A percentile compares a stretch with the other conserved stretches of the same genome.
phyloP scores from a whole-genome alignment of 1,139 yeast species.

The Hansenula sp. region DNA sequence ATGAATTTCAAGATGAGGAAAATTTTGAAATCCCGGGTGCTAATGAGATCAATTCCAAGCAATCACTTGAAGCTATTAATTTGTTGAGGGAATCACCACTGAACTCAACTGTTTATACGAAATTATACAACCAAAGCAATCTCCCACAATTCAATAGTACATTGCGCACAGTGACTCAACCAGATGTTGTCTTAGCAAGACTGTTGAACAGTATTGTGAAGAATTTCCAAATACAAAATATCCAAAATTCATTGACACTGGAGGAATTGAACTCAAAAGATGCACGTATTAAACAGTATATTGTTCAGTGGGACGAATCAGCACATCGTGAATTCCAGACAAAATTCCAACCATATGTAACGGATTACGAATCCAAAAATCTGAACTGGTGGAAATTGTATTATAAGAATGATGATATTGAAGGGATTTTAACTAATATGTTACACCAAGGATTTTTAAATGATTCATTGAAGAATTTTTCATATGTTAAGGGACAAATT shows the following conservation, averaged over 20 bases:
- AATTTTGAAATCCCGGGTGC: slow-evolving; percentile 10
- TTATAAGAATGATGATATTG: slow-evolving; percentile 20
- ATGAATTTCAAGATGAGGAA: slow-evolving; percentile 11
- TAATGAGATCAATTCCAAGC: slow-evolving; percentile 22
- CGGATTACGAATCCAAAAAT: slow-evolving; percentile 17
- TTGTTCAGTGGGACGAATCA: slow-evolving; percentile 25
- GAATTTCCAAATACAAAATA: slow-evolving; percentile 18
- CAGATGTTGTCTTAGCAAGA: slow-evolving; percentile 9
- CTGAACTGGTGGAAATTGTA: slow-evolving; percentile 24
- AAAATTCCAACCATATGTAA: slow-evolving; percentile 25
- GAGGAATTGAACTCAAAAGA: slow-evolving; percentile 15
- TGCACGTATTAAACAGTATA: slow-evolving; percentile 14
- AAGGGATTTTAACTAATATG: slow-evolving; percentile 19
- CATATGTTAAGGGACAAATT: slow-evolving; percentile 24
- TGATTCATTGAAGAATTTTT: slow-evolving; percentile 21
- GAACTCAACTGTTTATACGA: slow-evolving; percentile 23
- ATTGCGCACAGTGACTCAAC: slow-evolving; percentile 8
- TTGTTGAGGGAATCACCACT: slow-evolving; percentile 23
- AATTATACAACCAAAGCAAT: slow-evolving; percentile 13
- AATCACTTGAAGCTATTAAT: slow-evolving; percentile 19
- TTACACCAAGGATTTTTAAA: slow-evolving; percentile 17
- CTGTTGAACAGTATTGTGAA: slow-evolving; percentile 16
- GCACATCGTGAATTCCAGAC: slow-evolving; percentile 27
- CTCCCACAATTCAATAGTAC: slow-evolving; percentile 8
- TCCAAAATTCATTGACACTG: slow-evolving; percentile 16